Percentiles rank a stretch among this genome's conserved stretches.
Conservation (phyloP, 2,329 filamentous ascomycete species). For the Drechslera avenae region DNA sequence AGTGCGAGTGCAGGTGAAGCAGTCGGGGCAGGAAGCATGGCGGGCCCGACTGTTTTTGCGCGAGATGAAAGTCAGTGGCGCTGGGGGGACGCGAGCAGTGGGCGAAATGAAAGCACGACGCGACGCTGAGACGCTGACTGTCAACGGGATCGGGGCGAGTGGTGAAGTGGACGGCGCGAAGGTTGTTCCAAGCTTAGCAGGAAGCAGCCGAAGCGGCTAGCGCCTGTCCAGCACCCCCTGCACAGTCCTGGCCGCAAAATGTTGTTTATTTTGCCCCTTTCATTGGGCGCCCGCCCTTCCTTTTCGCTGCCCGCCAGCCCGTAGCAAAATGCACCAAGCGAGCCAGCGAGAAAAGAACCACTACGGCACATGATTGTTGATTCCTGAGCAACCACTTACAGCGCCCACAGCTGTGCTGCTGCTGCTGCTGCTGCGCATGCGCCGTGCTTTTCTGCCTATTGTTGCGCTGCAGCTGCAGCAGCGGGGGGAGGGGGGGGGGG, state of each 20-base stretch:
- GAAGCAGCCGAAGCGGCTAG: conserved; percentile 21
- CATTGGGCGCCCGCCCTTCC: conserved; percentile 15
- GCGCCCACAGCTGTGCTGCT: too few relatives aligned
- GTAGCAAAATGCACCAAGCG: too few relatives aligned
- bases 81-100: conserved; percentile 17
- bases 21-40: conserved; percentile 29
- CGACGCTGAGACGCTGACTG: conserved; percentile 29
- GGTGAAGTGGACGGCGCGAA: conserved; percentile 29
- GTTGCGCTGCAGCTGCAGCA: not conserved
- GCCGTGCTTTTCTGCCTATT: conserved; percentile 14
- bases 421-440: conserved; percentile 3
- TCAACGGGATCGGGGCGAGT: conserved; percentile 30
- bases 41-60: conserved; percentile 18
- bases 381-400: too few relatives aligned
- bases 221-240: conserved; percentile 16
- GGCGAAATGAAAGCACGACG: conserved; percentile 38
- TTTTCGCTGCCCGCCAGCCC: not conserved
- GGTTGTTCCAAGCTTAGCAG: conserved; percentile 19
- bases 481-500: too few relatives aligned
- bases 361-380: too few relatives aligned
- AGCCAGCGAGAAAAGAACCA: too few relatives aligned
- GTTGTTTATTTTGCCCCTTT: conserved; percentile 23
- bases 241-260: conserved; percentile 10
- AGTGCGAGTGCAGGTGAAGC: conserved; percentile 7
- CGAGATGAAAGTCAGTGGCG: conserved; percentile 18